Base-by-base conservation (phyloP, 352 stramenopile genomes). In the Globisporangium sylvaticum region DNA sequence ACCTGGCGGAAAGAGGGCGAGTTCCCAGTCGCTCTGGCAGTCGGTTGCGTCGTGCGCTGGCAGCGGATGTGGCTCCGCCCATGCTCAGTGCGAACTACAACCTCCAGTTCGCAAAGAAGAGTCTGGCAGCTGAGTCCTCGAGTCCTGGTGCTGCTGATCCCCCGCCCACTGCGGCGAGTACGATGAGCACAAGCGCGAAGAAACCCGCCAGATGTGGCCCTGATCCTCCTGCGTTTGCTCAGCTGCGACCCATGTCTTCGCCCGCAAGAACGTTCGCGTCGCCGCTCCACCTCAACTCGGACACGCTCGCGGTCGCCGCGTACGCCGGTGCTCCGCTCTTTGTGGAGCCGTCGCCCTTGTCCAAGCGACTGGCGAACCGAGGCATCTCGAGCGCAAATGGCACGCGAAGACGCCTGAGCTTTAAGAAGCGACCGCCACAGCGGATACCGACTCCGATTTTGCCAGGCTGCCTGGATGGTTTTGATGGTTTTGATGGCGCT, bases 341-440 rank as follows among this genome's bases (percentile, higher is more conserved):
- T 58, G 74, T 88, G 1, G 78, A 84, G 42, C 78, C 79, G 22
- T 87, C 79, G 4, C 75, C 79, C 10, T 58, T 87, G 12, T 60
- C 64, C 3, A 83, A 84, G 56, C 72, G 81, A 3, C 72, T 84
- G 65, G 32, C 65, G 22, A 66, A 57, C 18, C 71, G 67, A 71
- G 71, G 73, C 32, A 73, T 65, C 24, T 68, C 62, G 24, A 84
- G 75, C 20, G 77, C 73, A 22, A 65, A 64, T 31, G 70, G 75
- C 5, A 58, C 74, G 2, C 73, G 64, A 7, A 72, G 66, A n/a
- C 72, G 66, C 1, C 39, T 82, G 3, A 69, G 52, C 25, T 52
- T 58, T 1, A 66, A 71, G 29, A 81, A 70, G 61, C 74, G 50
- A 22, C 65, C 29, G 15, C 50, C 31, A 15, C 58, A 57, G 24